These are phyloP conservation scores for Capsicum pubescens DNA, from an alignment of 257 asterid genomes.

Conservation along the genomic window DNA sequence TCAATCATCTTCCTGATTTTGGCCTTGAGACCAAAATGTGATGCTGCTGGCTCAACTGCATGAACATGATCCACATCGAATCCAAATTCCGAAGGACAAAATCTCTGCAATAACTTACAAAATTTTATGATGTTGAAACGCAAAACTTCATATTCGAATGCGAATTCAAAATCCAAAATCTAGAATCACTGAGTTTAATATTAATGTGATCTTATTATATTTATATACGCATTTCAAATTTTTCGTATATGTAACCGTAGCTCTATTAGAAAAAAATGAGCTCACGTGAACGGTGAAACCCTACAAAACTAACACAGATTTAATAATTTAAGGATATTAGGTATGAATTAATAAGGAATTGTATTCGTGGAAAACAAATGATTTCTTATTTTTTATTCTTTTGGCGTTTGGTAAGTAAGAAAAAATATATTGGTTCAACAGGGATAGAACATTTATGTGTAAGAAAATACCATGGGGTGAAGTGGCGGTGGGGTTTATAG, in stretches of 20 bases:
- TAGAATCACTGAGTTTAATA: background rate
- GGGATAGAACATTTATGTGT: too few relatives aligned
- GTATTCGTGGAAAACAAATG: background rate
- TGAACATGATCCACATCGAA: conserved; percentile 62
- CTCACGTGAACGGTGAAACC: background rate
- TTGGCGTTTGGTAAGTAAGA: background rate
- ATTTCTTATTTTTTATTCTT: background rate
- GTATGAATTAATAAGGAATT: background rate
- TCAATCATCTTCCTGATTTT: conserved; percentile 54
- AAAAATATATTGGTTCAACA: background rate
- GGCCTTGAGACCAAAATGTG: conserved; percentile 45
- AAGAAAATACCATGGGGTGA: background rate
- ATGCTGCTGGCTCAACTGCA: conserved; percentile 64
- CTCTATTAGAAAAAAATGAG: background rate
- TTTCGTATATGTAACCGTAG: background rate
- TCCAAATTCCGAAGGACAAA: conserved; percentile 78
- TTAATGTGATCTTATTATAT: background rate
- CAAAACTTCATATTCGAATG: too few relatives aligned
- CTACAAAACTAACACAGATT: background rate
- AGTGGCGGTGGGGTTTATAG: too few relatives aligned
- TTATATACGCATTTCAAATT: background rate
- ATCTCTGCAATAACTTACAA: conserved; percentile 49
- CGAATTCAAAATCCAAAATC: background rate
- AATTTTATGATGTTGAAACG: too few relatives aligned
- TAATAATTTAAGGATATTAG: background rate